Percentiles rank a stretch among this genome's conserved stretches.
Evolutionary conservation across 2,329 filamentous ascomycete species (phyloP).

Genomic region (Penicillium sp.): DNA sequence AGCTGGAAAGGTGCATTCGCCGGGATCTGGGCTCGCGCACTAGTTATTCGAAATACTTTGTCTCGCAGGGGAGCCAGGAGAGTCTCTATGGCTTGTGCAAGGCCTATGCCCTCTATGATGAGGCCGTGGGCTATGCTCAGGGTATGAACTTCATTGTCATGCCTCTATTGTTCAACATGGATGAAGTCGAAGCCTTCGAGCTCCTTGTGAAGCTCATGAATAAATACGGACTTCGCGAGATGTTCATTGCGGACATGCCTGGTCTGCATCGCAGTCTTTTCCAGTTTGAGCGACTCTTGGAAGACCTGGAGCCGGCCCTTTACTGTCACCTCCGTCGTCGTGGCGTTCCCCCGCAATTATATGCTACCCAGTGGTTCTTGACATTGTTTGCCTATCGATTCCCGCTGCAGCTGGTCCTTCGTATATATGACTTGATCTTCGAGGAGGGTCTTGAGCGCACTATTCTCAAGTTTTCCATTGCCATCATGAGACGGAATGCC

Average conservation of each 20-base stretch:
- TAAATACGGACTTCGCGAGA: conserved; percentile 86
- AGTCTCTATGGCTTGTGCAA: conserved; percentile 95
- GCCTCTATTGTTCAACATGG: conserved; percentile 97
- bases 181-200: conserved; percentile 94
- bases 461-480: conserved; percentile 90
- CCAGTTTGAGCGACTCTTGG: conserved; percentile 89
- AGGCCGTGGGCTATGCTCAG: conserved; percentile 92
- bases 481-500: conserved; percentile 94
- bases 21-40: conserved; percentile 89
- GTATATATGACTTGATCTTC: conserved; percentile 93
- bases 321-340: conserved; percentile 91
- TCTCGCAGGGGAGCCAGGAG: conserved; percentile 87
- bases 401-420: conserved; percentile 89
- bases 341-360: conserved; percentile 85
- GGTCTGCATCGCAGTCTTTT: conserved; percentile 91
- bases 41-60: conserved; percentile 94
- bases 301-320: conserved; percentile 89
- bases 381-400: conserved; percentile 99
- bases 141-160: conserved; percentile 99
- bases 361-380: conserved; percentile 98
- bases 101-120: conserved; percentile 93
- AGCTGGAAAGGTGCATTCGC: conserved; percentile 87
- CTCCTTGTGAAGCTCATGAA: conserved; percentile 94
- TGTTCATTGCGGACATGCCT: conserved; percentile 96
- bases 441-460: conserved; percentile 86